A percentile compares a stretch with the other conserved stretches of the same genome.
Evolutionary conservation across 257 asterid species (phyloP).

Genomic region (Perilla frutescens): DNA sequence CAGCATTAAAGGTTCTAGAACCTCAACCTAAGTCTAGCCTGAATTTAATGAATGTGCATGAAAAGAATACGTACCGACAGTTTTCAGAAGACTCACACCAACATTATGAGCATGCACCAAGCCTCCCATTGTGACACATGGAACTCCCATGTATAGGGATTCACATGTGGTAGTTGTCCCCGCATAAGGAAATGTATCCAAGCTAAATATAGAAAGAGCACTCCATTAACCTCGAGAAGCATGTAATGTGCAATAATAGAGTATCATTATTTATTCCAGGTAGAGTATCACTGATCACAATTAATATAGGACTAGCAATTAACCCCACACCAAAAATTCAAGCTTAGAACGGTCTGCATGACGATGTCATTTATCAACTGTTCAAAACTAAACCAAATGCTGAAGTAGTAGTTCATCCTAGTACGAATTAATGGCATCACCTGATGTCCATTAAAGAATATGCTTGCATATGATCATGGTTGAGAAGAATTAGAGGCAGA

Average conservation of each 20-base stretch:
- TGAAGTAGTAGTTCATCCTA: constrained; percentile 11
- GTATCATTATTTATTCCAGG: not conserved
- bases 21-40: too few relatives aligned
- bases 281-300: not conserved
- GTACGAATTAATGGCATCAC: constrained; percentile 47
- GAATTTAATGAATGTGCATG: not conserved
- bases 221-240: constrained; percentile 28
- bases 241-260: constrained; percentile 18
- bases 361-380: not conserved
- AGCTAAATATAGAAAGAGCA: constrained; percentile 52
- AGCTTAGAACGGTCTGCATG: not conserved
- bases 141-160: constrained; percentile 98
- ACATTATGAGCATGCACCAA: constrained; percentile 95
- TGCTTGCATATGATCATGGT: constrained; percentile 99
- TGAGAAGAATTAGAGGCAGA: constrained; percentile 93
- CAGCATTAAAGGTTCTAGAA: not conserved
- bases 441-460: constrained; percentile 99
- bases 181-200: constrained; percentile 99
- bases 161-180: constrained; percentile 99
- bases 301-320: not conserved
- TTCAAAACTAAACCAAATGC: constrained; percentile 22
- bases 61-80: constrained; percentile 70
- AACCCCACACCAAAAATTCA: constrained; percentile 7
- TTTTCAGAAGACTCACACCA: constrained; percentile 84
- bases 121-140: constrained; percentile 97